phyloP scores from a whole-genome alignment of 2,329 filamentous ascomycete species.

The Geosmithia putterillii region DNA sequence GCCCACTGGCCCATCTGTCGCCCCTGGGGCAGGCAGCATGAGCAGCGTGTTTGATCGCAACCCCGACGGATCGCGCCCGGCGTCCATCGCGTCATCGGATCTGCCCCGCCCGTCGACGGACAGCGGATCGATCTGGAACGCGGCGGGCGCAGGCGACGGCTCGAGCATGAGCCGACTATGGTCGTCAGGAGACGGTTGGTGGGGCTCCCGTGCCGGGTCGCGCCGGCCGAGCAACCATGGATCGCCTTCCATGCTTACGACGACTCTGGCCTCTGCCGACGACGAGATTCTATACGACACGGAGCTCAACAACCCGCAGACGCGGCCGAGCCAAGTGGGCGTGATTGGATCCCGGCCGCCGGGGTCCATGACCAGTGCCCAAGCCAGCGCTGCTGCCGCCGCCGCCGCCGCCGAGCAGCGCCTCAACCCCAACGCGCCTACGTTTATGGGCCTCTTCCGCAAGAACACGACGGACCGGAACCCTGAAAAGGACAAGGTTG shows the following conservation, averaged over 20 bases:
- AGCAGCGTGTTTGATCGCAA: slow-evolving; percentile 41
- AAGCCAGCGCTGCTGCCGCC: slow-evolving; percentile 3
- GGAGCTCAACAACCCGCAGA: slow-evolving; percentile 37
- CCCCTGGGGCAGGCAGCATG: no score
- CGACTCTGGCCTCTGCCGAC: slow-evolving; percentile 49
- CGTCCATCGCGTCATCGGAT: slow-evolving; percentile 57
- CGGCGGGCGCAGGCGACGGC: slow-evolving; percentile 28
- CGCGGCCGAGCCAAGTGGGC: slow-evolving; percentile 45
- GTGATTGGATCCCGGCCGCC: slow-evolving; percentile 71
- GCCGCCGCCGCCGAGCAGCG: slow-evolving; percentile 38
- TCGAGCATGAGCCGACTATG: slow-evolving; percentile 49
- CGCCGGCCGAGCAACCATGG: slow-evolving; percentile 54
- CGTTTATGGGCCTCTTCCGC: slow-evolving; percentile 65
- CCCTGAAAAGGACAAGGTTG: slow-evolving; percentile 20
- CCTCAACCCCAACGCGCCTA: slow-evolving; percentile 81
- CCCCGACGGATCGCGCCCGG: slow-evolving; percentile 49
- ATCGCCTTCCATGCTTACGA: slow-evolving; percentile 51
- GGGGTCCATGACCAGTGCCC: slow-evolving; percentile 8
- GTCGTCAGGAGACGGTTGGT: slow-evolving; percentile 35
- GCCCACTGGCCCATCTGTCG: slow-evolving; percentile 28
- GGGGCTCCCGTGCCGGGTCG: slow-evolving; percentile 5
- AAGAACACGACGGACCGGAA: slow-evolving; percentile 19
- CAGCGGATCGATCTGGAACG: slow-evolving; percentile 62
- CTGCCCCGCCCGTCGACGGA: slow-evolving; percentile 70
- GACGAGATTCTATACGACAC: slow-evolving; percentile 51